phyloP scores from a whole-genome alignment of 2,329 filamentous ascomycete genomes.

The Aspergillus hortae region DNA sequence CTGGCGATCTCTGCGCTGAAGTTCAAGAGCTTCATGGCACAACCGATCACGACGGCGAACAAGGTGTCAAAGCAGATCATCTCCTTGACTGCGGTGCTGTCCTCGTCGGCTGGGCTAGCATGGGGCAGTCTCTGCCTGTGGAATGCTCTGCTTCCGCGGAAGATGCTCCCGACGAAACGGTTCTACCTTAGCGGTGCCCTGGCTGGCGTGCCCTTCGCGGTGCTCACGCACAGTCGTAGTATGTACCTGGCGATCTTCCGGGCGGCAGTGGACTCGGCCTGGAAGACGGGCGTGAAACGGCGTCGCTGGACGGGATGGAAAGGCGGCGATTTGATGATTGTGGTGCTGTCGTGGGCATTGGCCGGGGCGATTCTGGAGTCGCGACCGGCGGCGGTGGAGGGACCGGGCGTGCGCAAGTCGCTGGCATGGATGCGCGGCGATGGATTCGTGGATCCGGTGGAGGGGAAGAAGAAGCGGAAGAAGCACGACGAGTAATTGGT shows the following conservation, averaged over 20 bases:
- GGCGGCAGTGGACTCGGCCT: slow-evolving; percentile 75
- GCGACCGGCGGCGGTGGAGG: slow-evolving; percentile 64
- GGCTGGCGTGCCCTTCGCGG: slow-evolving; percentile 75
- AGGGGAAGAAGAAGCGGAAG: slow-evolving; percentile 32
- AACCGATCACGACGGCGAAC: slow-evolving; percentile 66
- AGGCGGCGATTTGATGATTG: slow-evolving; percentile 80
- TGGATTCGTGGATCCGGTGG: slow-evolving; percentile 60
- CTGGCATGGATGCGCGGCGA: slow-evolving; percentile 72
- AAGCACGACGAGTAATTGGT: slow-evolving; percentile 16
- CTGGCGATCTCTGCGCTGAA: slow-evolving; percentile 63
- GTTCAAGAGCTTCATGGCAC: slow-evolving; percentile 64
- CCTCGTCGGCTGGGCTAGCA: slow-evolving; percentile 76
- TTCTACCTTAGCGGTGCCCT: slow-evolving; percentile 88
- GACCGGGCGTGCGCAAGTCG: slow-evolving; percentile 65
- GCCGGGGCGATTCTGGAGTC: slow-evolving; percentile 75
- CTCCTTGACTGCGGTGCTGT: slow-evolving; percentile 71
- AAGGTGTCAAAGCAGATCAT: slow-evolving; percentile 65
- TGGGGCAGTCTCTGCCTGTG: slow-evolving; percentile 92
- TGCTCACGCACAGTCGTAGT: slow-evolving; percentile 54
- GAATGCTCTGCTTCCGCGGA: slow-evolving; percentile 71
- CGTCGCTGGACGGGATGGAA: slow-evolving; percentile 80
- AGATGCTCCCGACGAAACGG: slow-evolving; percentile 72
- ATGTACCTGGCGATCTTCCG: slow-evolving; percentile 78
- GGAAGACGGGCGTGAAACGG: slow-evolving; percentile 91
- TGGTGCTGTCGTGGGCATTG: slow-evolving; percentile 73